Evolutionary conservation across 1,284 basidiomycete species (phyloP).

Genomic region (Rhodofomes roseus): DNA sequence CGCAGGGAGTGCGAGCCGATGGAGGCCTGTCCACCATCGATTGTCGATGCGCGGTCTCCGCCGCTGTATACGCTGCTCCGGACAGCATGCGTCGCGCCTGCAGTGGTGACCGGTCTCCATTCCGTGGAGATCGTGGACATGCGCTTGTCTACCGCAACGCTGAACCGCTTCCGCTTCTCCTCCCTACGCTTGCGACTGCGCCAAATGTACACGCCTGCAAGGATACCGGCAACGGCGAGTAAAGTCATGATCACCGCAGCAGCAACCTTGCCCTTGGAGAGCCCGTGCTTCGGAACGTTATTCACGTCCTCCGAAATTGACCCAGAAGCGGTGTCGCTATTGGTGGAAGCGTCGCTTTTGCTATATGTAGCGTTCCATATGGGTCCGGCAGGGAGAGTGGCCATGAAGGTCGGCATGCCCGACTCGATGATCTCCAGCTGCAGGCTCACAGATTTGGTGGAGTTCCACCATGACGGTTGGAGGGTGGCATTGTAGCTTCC

Average conservation of each 20-base stretch:
- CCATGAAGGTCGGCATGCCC: conserved; percentile 52
- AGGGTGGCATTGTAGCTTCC: conserved; percentile 57
- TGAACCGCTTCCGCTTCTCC: conserved; percentile 67
- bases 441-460: conserved; percentile 48
- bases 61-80: conserved; percentile 54
- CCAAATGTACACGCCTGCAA: conserved; percentile 49
- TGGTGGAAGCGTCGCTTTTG: conserved; percentile 39
- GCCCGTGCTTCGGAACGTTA: conserved; percentile 31
- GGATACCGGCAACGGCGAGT: conserved; percentile 48
- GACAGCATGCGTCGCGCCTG: conserved; percentile 70
- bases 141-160: conserved; percentile 70
- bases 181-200: conserved; percentile 46
- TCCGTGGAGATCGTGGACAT: conserved; percentile 78
- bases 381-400: conserved; percentile 64
- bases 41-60: conserved; percentile 42
- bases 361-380: conserved; percentile 67
- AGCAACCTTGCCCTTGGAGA: conserved; percentile 66
- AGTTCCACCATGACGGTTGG: conserved; percentile 78
- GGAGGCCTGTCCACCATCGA: conserved; percentile 43
- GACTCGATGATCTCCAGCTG: conserved; percentile 65
- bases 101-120: conserved; percentile 72
- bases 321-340: conserved; percentile 28
- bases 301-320: conserved; percentile 26
- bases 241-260: conserved; percentile 78
- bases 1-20: conserved; percentile 36